Evolutionary conservation across 2,329 filamentous ascomycete genomes (phyloP), one percentile per base, ranked within the genome.

Genomic region (Myotisia sp.): DNA sequence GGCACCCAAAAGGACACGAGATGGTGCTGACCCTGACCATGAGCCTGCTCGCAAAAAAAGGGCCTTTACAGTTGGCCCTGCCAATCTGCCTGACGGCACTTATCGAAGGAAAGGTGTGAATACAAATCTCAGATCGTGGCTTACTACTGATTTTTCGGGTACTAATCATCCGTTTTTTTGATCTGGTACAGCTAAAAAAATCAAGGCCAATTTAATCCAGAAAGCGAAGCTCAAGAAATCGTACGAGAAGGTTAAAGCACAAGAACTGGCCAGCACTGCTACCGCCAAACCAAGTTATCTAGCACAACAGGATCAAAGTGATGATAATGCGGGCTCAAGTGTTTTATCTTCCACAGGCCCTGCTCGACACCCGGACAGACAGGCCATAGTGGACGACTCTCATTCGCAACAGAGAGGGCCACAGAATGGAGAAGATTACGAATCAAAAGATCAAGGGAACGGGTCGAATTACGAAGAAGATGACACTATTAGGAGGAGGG

Each of bases 181-280:
- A 10, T n/a, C n/a, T n/a, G 24, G 7, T 22, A 26, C 49, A 87
- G 82, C 81, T 38, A 75, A 82, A 56, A 87, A 87, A 58, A 90
- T 93, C 51, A 95, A 95, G 59, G 71, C 79, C 44, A 74, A 81
- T 44, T 64, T 93, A 37, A 94, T 95, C 48, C 74, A 85, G 56
- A 92, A 90, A 56, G 85, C 86, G 40, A 93, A 94, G 59, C 68
- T 93, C 42, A 90, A 87, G 60, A 92, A 93, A 58, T 73, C 80
- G 26, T 94, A 93, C 53, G 80, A 79, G 42, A 94, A 93, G 58
- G 65, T 93, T 43, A 87, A 86, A 58, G 75, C 74, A 26, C 61
- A 64, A 29, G 66, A 73, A 52, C 55, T 63, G 24, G 55, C 54
- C 24, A 46, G 52, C 23, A 46, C 46, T 18, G 41, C 47, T 6